phyloP scores from a whole-genome alignment of 306 rosid species.

The Parietaria judaica region DNA sequence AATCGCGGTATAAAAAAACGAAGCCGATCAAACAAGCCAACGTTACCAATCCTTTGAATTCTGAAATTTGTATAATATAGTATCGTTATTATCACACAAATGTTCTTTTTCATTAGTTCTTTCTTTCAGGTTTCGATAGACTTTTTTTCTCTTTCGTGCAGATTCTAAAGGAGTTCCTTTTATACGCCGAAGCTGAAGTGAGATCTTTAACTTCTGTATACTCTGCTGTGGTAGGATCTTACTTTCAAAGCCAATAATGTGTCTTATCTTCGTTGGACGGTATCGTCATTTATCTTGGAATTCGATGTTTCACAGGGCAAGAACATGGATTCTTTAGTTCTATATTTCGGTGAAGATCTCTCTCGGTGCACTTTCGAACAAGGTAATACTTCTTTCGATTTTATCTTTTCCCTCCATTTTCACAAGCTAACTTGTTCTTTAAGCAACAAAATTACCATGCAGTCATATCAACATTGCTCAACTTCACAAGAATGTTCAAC shows the following conservation, averaged over 20 bases:
- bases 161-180: slow-evolving; percentile 69
- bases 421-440: slow-evolving; percentile 4
- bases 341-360: slow-evolving; percentile 95
- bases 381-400: slow-evolving; percentile 34
- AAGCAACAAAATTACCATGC: slow-evolving; percentile 18
- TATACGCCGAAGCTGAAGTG: slow-evolving; percentile 79
- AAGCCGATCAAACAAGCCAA: no score
- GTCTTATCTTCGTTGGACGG: not conserved
- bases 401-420: not conserved
- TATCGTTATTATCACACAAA: no score
- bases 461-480: slow-evolving; percentile 69
- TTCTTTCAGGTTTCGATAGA: not conserved
- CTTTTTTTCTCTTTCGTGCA: slow-evolving; percentile 17
- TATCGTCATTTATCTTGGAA: slow-evolving; percentile 18
- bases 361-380: slow-evolving; percentile 85
- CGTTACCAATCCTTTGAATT: no score
- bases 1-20: no score
- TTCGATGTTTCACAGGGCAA: slow-evolving; percentile 55
- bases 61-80: no score
- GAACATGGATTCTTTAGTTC: slow-evolving; percentile 69
- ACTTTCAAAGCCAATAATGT: slow-evolving; percentile 3
- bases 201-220: slow-evolving; percentile 76
- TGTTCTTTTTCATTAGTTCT: not conserved
- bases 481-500: slow-evolving; percentile 70
- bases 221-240: slow-evolving; percentile 68